Evolutionary conservation across 2,329 filamentous ascomycete genomes (phyloP).

Genomic region (Fusarium euwallaceae): DNA sequence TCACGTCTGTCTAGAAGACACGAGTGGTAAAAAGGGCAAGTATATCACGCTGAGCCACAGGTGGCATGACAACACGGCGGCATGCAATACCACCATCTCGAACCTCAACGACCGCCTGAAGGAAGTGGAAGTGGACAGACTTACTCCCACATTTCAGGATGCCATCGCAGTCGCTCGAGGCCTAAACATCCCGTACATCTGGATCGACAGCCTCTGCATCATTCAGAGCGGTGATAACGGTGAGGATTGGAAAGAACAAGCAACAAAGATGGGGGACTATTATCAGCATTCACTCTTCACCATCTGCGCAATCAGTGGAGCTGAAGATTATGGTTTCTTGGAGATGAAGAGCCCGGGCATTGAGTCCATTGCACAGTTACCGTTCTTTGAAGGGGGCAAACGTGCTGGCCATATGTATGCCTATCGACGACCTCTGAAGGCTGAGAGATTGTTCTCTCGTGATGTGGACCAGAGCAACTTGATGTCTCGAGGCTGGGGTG

Average conservation of each 20-base stretch:
- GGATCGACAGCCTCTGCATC: not conserved
- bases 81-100: not conserved
- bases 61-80: not conserved
- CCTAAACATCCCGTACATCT: not conserved
- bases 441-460: not conserved
- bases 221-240: not conserved
- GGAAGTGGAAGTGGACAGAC: not conserved
- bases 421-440: not conserved
- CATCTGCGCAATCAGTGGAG: not conserved
- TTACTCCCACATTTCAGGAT: not conserved
- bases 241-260: not conserved
- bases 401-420: not conserved
- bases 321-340: not conserved
- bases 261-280: not conserved
- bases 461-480: not conserved
- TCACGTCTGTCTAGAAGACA: not conserved
- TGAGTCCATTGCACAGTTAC: not conserved
- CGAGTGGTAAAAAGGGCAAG: not conserved
- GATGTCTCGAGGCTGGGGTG: not conserved
- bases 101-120: not conserved
- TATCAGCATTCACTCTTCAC: not conserved
- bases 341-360: not conserved
- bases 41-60: not conserved
- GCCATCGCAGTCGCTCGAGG: not conserved
- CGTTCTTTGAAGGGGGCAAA: not conserved